A percentile compares a stretch with the other conserved stretches of the same genome.
Conservation (phyloP, 2,329 filamentous ascomycete species). For the Colletotrichum graminicola region DNA sequence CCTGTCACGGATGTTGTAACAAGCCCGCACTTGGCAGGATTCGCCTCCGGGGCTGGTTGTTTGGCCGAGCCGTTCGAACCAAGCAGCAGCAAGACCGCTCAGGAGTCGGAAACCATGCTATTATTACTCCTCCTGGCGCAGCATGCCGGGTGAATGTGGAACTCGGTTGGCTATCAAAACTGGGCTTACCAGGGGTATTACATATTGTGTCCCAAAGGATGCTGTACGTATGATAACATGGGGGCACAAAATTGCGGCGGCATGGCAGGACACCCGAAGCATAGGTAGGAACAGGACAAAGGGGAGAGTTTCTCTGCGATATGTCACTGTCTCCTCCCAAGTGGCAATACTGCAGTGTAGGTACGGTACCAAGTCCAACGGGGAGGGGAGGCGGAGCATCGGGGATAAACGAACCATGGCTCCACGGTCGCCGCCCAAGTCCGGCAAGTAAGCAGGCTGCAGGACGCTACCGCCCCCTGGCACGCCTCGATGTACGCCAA, state of each 20-base stretch:
- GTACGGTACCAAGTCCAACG: not conserved
- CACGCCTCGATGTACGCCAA: not conserved
- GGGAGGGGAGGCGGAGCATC: not conserved
- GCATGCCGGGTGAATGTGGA: not conserved
- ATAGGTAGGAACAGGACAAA: not conserved
- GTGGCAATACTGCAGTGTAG: not conserved
- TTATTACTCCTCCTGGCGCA: not conserved
- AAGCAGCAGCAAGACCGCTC: not conserved
- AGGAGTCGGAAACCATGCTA: not conserved
- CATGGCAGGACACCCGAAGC: conserved; percentile 5
- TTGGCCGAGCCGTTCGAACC: not conserved
- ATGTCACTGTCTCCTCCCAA: conserved; percentile 24
- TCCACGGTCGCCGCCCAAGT: not conserved
- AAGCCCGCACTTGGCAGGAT: not conserved
- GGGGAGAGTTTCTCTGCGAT: not conserved
- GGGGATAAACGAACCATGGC: not conserved
- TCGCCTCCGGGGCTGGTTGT: not conserved
- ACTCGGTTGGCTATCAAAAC: not conserved
- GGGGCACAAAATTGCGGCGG: not conserved
- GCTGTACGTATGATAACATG: not conserved
- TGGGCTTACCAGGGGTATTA: not conserved
- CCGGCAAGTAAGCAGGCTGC: conserved; percentile 26
- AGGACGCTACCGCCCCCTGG: conserved; percentile 23
- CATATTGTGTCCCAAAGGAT: not conserved
- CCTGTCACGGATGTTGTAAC: not conserved